Evolutionary conservation across 1,139 yeast species (phyloP).

Genomic region (Kodamaea ohmeri): DNA sequence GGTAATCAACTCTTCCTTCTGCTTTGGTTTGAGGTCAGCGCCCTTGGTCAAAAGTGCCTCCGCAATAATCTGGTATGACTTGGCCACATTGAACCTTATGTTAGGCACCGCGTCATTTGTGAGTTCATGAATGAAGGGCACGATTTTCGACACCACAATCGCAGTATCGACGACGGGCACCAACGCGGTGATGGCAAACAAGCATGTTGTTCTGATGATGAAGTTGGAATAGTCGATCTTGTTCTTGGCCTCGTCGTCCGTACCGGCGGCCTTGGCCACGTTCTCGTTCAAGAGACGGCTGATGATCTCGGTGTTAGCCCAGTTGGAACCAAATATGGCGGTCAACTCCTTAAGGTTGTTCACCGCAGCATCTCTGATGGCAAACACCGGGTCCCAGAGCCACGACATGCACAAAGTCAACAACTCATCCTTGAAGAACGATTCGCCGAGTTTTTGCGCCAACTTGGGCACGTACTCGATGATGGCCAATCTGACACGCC

Average conservation of each 20-base stretch:
- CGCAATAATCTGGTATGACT: slow-evolving; percentile 64
- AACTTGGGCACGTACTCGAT: slow-evolving; percentile 94
- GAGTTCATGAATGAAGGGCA: slow-evolving; percentile 76
- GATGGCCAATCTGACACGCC: slow-evolving; percentile 97
- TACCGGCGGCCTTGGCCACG: slow-evolving; percentile 31
- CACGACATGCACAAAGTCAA: slow-evolving; percentile 91
- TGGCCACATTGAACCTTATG: slow-evolving; percentile 92
- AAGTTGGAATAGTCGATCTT: slow-evolving; percentile 61
- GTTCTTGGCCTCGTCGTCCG: slow-evolving; percentile 26
- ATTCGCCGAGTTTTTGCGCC: slow-evolving; percentile 94
- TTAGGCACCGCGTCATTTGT: slow-evolving; percentile 86
- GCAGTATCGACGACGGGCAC: slow-evolving; percentile 63
- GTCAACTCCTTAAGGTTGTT: slow-evolving; percentile 76
- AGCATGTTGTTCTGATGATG: slow-evolving; percentile 86
- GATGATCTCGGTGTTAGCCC: slow-evolving; percentile 88
- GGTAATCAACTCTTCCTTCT: slow-evolving; percentile 40
- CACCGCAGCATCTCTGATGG: slow-evolving; percentile 96
- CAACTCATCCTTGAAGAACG: slow-evolving; percentile 88
- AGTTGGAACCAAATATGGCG: slow-evolving; percentile 82
- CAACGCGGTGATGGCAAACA: slow-evolving; percentile 80
- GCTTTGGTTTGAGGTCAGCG: slow-evolving; percentile 11
- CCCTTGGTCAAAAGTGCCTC: slow-evolving; percentile 43
- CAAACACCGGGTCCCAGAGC: slow-evolving; percentile 97
- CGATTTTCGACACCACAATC: slow-evolving; percentile 59
- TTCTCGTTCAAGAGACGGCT: slow-evolving; percentile 58